Base-by-base conservation (phyloP, 257 asterid genomes). In the Haberlea rhodopensis region DNA sequence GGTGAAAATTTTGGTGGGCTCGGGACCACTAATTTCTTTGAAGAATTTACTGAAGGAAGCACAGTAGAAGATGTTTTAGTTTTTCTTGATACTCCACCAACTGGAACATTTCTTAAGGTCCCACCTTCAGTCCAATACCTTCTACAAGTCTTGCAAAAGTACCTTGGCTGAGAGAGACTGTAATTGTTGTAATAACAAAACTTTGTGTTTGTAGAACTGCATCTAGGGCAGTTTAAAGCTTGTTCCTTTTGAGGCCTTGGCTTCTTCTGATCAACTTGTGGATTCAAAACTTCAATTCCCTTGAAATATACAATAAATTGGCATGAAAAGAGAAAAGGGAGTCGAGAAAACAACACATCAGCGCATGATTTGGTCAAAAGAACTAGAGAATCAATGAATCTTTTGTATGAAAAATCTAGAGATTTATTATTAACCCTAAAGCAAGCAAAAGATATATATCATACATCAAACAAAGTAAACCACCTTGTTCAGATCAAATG, bases 61-160 rank as follows among this genome's bases (percentile, higher is more conserved):
- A 34, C 27, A 19, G 75, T 49, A 0, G 77, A 72, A 4, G 90
- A 72, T 76, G 86, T 75, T 32, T 75, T 86, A 77, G 84, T 81
- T 52, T 90, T 90, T 5, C 97, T 73, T 0, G 96, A 87, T 26
- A 94, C 97, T 1, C 97, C 97, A 5, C 97, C 97, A 6, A 90
- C 97, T 0, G 97, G 97, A 20, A 90, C 97, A 68, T 73, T 90
- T 10, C 97, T 71, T 6, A 90, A 51, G 2, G 95, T 78, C 0
- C 97, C 97, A 0, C 97, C 97, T 27, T 81, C 85, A 7, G 97
- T 90, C 97, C 97, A 90, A 37, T 90, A 90, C 79, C 97, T 77
- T 46, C 96, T 72, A 49, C 97, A 90, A 5, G 95, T 76, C 78
- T 90, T 90, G 78, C 97, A 90, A 19, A 90, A 84, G 77, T 90